Conservation (phyloP, 495 filamentous ascomycete species). For the Penicillium waksmanii region DNA sequence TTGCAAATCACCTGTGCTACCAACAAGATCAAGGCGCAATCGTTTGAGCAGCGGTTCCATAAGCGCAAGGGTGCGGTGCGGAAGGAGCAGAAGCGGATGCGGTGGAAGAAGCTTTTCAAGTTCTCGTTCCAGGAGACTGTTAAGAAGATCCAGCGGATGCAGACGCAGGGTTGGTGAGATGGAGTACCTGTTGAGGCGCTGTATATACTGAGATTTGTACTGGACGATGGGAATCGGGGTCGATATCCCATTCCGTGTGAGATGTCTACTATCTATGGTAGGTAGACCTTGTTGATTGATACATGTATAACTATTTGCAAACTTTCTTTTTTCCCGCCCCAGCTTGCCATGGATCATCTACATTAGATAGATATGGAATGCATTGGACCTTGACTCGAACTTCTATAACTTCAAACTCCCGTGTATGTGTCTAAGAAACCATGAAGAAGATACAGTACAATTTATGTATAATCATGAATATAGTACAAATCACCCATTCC, state of each 20-base stretch:
- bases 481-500: not conserved
- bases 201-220: conserved; percentile 23
- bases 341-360: not conserved
- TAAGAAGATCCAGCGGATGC: conserved; percentile 48
- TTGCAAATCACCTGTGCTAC: conserved; percentile 27
- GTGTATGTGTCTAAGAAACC: not conserved
- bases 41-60: conserved; percentile 40
- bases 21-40: conserved; percentile 34
- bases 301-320: conserved; percentile 15
- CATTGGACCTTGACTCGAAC: conserved; percentile 17
- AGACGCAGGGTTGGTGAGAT: conserved; percentile 49
- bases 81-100: conserved; percentile 37
- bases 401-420: not conserved
- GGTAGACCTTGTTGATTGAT: conserved; percentile 5
- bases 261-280: not conserved
- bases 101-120: conserved; percentile 51
- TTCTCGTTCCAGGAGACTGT: conserved; percentile 49
- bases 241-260: not conserved
- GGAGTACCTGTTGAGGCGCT: conserved; percentile 5
- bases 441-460: not conserved
- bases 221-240: not conserved
- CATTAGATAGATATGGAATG: conserved; percentile 31
- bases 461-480: not conserved
- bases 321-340: conserved; percentile 13
- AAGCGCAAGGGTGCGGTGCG: conserved; percentile 41